phyloP scores from a whole-genome alignment of 2,329 filamentous ascomycete species.

The Hypoxylon sp. region DNA sequence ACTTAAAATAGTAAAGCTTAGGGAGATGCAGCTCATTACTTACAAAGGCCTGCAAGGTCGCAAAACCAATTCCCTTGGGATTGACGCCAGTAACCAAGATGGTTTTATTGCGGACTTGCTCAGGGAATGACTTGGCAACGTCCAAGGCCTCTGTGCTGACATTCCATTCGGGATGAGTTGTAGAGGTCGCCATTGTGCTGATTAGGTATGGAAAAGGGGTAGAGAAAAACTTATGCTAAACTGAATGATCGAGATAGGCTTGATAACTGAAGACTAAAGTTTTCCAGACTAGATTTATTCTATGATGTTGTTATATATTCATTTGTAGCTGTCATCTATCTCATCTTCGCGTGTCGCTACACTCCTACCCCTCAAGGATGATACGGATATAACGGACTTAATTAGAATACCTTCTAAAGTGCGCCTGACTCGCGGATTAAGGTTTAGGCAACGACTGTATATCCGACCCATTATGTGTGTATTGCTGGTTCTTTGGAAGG shows the following conservation, averaged over 20 bases:
- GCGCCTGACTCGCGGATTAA: too few species aligned
- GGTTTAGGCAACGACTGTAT: too few species aligned
- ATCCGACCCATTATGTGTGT: too few species aligned
- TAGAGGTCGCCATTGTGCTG: constrained; percentile 39
- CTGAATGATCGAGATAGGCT: neutral
- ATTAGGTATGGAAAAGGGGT: neutral
- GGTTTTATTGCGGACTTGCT: constrained; percentile 49
- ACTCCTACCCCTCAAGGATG: too few species aligned
- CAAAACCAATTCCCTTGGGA: constrained; percentile 47
- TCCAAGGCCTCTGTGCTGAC: constrained; percentile 50
- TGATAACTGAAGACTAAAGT: neutral
- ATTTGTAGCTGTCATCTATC: too few species aligned
- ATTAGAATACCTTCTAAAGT: too few species aligned
- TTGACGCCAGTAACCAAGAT: constrained; percentile 50
- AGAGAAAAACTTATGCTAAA: neutral
- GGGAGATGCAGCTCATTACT: constrained; percentile 10
- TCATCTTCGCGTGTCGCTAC: too few species aligned
- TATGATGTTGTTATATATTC: too few species aligned
- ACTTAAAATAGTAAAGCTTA: neutral
- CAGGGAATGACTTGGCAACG: constrained; percentile 49
- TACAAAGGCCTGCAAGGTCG: constrained; percentile 49
- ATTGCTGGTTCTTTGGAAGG: too few species aligned
- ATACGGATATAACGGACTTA: too few species aligned
- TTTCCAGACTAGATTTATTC: too few species aligned
- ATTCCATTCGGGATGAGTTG: constrained; percentile 49